These are phyloP conservation scores for Phaffomyces opuntiae DNA, from an alignment of 805 yeast species.

Conservation along the genomic window DNA sequence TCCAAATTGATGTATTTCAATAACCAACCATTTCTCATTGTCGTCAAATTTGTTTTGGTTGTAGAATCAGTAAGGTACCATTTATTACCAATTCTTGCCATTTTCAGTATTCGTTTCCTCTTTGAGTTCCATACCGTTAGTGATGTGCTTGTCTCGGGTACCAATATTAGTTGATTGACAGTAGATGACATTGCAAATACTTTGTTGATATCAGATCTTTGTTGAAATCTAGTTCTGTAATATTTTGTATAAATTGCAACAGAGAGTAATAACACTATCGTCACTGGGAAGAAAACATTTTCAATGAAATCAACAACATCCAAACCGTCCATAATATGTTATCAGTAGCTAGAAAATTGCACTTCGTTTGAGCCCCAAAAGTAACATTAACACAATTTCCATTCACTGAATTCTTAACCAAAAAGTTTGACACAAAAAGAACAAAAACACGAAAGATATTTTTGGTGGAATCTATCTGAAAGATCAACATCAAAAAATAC, in stretches of 20 bases:
- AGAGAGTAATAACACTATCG: not conserved
- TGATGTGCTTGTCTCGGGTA: constrained; percentile 23
- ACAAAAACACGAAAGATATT: not conserved
- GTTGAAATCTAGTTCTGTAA: constrained; percentile 1
- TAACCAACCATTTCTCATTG: constrained; percentile 9
- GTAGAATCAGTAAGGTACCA: constrained; percentile 13
- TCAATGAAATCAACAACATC: constrained; percentile 5
- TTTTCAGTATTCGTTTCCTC: constrained; percentile 16
- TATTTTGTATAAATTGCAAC: not conserved
- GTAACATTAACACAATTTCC: not conserved
- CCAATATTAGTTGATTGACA: constrained; percentile 6
- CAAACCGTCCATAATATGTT: constrained; percentile 1
- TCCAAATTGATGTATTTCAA: constrained; percentile 15
- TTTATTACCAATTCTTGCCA: constrained; percentile 7
- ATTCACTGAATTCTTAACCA: not conserved
- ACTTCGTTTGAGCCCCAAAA: not conserved
- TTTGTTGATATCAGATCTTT: constrained; percentile 1
- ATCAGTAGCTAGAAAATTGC: too few relatives aligned
- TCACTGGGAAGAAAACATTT: constrained; percentile 2
- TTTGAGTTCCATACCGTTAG: constrained; percentile 20
- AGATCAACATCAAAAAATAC: not conserved
- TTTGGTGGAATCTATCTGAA: constrained; percentile 4
- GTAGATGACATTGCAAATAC: not conserved
- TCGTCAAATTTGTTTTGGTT: constrained; percentile 11
- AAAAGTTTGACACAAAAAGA: not conserved